Conservation (phyloP, 2,329 filamentous ascomycete genomes). For the Fusarium sp. region DNA sequence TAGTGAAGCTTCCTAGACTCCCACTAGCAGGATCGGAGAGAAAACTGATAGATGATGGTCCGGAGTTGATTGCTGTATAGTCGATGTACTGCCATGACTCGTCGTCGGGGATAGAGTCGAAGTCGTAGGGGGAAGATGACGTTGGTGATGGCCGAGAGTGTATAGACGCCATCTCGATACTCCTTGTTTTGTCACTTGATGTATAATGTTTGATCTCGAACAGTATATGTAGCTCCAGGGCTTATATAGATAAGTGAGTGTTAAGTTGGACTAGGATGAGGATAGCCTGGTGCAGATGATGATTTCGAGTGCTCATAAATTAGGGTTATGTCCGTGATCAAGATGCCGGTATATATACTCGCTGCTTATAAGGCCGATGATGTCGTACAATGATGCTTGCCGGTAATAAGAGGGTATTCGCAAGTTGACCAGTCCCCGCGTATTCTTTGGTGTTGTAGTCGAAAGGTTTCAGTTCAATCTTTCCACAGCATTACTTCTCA, state of each 20-base stretch:
- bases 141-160: slow-evolving; percentile 55
- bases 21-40: slow-evolving; percentile 62
- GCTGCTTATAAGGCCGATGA: neutral
- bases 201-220: neutral
- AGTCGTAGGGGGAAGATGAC: slow-evolving; percentile 53
- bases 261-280: neutral
- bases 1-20: slow-evolving; percentile 62
- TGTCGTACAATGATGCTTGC: slow-evolving; percentile 6
- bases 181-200: neutral
- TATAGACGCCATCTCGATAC: slow-evolving; percentile 52
- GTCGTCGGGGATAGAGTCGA: slow-evolving; percentile 55
- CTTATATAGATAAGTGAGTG: neutral
- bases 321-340: neutral
- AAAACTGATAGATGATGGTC: slow-evolving; percentile 56
- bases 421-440: slow-evolving; percentile 1
- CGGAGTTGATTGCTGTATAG: slow-evolving; percentile 50
- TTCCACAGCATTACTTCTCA: neutral
- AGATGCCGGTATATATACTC: neutral
- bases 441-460: neutral
- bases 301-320: slow-evolving; percentile 4
- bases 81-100: slow-evolving; percentile 60
- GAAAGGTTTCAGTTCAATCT: neutral
- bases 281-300: neutral
- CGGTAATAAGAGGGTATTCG: slow-evolving; percentile 7
- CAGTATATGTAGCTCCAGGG: neutral